Conservation (phyloP, 495 filamentous ascomycete genomes). For the Durotheca rogersii region DNA sequence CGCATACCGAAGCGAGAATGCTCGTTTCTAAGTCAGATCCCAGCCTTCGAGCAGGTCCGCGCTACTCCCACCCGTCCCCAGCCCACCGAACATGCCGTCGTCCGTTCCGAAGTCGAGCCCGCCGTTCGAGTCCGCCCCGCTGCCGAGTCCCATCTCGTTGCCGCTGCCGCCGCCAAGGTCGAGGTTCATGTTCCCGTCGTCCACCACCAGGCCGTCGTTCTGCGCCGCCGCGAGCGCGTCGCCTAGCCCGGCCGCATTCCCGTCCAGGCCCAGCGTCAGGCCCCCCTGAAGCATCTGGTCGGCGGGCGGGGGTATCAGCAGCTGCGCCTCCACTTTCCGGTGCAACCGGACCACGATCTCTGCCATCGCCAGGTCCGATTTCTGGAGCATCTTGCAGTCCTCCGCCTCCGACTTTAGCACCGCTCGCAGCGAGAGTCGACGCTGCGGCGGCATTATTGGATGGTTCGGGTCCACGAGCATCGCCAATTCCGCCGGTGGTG, state of each 20-base stretch:
- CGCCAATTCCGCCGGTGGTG: slow-evolving; percentile 42
- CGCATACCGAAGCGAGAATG: background rate
- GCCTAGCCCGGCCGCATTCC: slow-evolving; percentile 31
- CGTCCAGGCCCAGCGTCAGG: slow-evolving; percentile 29
- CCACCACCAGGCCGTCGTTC: slow-evolving; percentile 25
- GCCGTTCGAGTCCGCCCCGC: slow-evolving; percentile 16
- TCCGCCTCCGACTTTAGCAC: slow-evolving; percentile 65
- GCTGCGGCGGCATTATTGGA: slow-evolving; percentile 34
- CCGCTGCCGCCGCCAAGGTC: slow-evolving; percentile 26
- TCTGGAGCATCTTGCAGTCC: slow-evolving; percentile 60
- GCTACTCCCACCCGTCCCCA: slow-evolving; percentile 13
- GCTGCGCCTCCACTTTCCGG: slow-evolving; percentile 68
- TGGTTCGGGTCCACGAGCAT: slow-evolving; percentile 29
- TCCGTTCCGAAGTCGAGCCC: slow-evolving; percentile 30
- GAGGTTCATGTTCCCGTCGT: slow-evolving; percentile 27
- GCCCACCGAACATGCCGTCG: slow-evolving; percentile 31
- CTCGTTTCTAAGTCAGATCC: slow-evolving; percentile 27
- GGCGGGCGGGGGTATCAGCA: slow-evolving; percentile 38
- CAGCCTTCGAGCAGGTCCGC: slow-evolving; percentile 29
- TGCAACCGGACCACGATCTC: slow-evolving; percentile 74
- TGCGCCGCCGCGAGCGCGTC: slow-evolving; percentile 40
- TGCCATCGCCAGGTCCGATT: slow-evolving; percentile 60
- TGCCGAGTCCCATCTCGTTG: slow-evolving; percentile 27
- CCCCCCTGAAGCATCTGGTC: slow-evolving; percentile 37
- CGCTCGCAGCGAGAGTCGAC: slow-evolving; percentile 58